Base-by-base conservation (phyloP, 768 basidiomycete species). In the Suillus subaureus region DNA sequence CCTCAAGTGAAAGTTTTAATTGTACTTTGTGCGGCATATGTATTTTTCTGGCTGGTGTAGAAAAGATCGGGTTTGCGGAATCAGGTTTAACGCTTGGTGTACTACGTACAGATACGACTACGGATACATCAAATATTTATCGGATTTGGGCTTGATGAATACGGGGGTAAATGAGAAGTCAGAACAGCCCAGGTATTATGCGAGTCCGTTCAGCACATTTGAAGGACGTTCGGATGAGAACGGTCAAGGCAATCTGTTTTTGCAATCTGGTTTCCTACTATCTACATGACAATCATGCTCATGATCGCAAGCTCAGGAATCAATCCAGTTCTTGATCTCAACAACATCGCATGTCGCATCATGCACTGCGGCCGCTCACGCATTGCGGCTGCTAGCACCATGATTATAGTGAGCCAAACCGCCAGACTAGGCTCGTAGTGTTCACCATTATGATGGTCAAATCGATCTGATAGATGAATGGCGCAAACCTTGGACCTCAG, bases 1-100 rank as follows among this genome's bases (percentile, higher is more conserved):
- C 87, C 91, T 6, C 90, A 93, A 71, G 74, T 88, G 62, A 89
- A 88, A 74, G 77, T 91, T 35, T 75, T 94, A 35, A 69, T 92
- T 5, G 87, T 80, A 26, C 78, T 95, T 21, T 65, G 89, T 12
- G 89, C 80, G 8, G 84, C 82, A n/a, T 95, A 93, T 74, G 67
- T 84, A 6, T 72, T 91, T 49, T 81, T 86, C 69, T 85, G 82
- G 84, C 78, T 78, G 61, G 70, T 78, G 68, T 77, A 77, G 58
- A 28, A 42, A 58, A 18, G 57, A 26, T 16, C 16, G 37, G 26
- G n/a, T 35, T 57, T 57, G 56, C 13, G 39, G 56, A 21, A 55
- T 23, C 35, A 57, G 56, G 56, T 58, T 39, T 26, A 1, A 11
- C 16, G 31, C 31, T 40, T 55, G 37, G 23, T 58, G 57, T 58